phyloP scores from a whole-genome alignment of 2,329 filamentous ascomycete genomes.

The Aspergillus viridinutans region DNA sequence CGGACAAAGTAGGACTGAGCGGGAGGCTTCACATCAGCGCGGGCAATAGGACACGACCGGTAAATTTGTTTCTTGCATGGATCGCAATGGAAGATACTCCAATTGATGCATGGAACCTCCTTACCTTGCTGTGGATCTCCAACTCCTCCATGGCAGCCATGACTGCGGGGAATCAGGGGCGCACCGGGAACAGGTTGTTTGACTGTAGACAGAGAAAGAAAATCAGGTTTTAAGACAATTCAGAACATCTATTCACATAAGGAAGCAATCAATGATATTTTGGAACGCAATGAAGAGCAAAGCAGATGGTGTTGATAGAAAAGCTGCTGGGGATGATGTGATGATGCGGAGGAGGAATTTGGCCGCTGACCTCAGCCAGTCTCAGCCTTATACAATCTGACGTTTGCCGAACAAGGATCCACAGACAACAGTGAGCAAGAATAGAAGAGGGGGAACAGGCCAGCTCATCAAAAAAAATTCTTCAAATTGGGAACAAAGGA shows the following conservation, averaged over 20 bases:
- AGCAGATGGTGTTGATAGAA: not conserved
- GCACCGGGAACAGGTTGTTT: conserved; percentile 9
- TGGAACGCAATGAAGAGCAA: not conserved
- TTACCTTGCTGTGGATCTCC: conserved; percentile 94
- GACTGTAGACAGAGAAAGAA: not conserved
- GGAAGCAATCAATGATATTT: not conserved
- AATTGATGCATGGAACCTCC: conserved; percentile 15
- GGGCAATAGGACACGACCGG: conserved; percentile 5
- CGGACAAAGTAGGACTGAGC: conserved; percentile 90
- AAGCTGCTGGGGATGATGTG: not conserved
- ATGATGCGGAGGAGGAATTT: not conserved
- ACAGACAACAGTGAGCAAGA: not conserved
- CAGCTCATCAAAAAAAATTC: not conserved
- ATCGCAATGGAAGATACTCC: not conserved
- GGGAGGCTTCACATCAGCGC: conserved; percentile 19
- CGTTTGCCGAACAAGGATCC: no score
- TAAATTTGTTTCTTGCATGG: not conserved
- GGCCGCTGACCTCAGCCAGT: not conserved
- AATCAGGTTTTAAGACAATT: not conserved
- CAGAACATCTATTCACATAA: not conserved
- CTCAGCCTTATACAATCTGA: not conserved
- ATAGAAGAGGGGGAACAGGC: not conserved
- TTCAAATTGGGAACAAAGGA: no score
- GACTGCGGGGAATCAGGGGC: conserved; percentile 11
- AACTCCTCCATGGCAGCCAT: conserved; percentile 97